Evolutionary conservation across 257 asterid species (phyloP).

Genomic region (Anisodus tanguticus): DNA sequence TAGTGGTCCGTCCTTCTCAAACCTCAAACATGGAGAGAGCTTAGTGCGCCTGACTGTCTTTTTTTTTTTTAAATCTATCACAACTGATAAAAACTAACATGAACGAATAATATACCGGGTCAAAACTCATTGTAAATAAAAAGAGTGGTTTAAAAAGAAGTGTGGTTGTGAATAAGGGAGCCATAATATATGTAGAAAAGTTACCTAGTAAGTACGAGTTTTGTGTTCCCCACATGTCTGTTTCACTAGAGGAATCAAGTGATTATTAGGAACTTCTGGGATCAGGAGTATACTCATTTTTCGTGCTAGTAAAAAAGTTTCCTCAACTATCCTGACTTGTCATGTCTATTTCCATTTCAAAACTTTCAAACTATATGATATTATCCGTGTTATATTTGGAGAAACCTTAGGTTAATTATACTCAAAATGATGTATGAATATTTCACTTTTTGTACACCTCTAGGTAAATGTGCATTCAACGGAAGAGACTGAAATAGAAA

Average conservation of each 20-base stretch:
- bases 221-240: neutral
- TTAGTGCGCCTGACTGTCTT: too few relatives aligned
- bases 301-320: neutral
- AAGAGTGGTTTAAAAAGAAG: neutral
- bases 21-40: too few relatives aligned
- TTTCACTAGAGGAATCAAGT: neutral
- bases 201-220: neutral
- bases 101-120: neutral
- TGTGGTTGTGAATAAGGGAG: neutral
- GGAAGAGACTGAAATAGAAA: neutral
- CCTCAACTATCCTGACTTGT: conserved; percentile 4
- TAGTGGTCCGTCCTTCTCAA: too few relatives aligned
- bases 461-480: neutral
- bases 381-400: neutral
- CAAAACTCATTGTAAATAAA: neutral
- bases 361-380: neutral
- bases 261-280: conserved; percentile 13
- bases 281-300: neutral
- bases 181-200: neutral
- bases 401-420: conserved; percentile 7
- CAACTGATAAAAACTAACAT: too few relatives aligned
- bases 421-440: neutral
- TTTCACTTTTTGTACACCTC: neutral
- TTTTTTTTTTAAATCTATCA: too few relatives aligned
- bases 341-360: neutral